Evolutionary conservation across 2,329 filamentous ascomycete genomes (phyloP).

Genomic region (Lachnellula subtilissima): DNA sequence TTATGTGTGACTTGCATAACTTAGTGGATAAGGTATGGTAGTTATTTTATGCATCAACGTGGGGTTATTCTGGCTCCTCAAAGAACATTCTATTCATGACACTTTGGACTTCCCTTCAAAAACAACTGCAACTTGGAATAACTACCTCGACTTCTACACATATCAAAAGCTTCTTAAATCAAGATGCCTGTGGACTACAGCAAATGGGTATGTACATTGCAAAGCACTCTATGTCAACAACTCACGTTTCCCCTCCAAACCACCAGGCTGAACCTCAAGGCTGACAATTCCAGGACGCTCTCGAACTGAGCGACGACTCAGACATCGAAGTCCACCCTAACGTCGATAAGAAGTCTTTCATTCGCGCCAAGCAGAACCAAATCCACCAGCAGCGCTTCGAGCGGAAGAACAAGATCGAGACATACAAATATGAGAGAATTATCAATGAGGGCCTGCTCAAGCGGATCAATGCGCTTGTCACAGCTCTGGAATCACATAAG

Average conservation of each 20-base stretch:
- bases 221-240: background rate
- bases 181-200: constrained; percentile 59
- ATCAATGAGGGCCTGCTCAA: constrained; percentile 87
- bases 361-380: constrained; percentile 94
- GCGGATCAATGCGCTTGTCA: constrained; percentile 76
- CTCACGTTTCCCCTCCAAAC: constrained; percentile 1
- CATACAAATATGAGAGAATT: constrained; percentile 84
- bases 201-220: constrained; percentile 43
- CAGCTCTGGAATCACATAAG: constrained; percentile 68
- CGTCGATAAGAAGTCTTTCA: constrained; percentile 97
- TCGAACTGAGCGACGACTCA: constrained; percentile 97
- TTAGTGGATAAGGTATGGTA: background rate
- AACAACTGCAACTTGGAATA: constrained; percentile 2
- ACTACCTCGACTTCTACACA: background rate
- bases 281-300: constrained; percentile 58
- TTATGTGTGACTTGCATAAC: background rate
- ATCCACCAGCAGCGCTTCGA: constrained; percentile 89
- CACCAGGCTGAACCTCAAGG: constrained; percentile 28
- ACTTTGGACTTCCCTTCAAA: background rate
- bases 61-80: constrained; percentile 9
- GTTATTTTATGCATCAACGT: constrained; percentile 6
- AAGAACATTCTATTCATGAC: constrained; percentile 23
- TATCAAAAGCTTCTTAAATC: background rate
- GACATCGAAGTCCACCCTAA: constrained; percentile 98
- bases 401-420: constrained; percentile 82